Evolutionary conservation across 108 stramenopile species (phyloP).

Genomic region (Craspedostauros australis): DNA sequence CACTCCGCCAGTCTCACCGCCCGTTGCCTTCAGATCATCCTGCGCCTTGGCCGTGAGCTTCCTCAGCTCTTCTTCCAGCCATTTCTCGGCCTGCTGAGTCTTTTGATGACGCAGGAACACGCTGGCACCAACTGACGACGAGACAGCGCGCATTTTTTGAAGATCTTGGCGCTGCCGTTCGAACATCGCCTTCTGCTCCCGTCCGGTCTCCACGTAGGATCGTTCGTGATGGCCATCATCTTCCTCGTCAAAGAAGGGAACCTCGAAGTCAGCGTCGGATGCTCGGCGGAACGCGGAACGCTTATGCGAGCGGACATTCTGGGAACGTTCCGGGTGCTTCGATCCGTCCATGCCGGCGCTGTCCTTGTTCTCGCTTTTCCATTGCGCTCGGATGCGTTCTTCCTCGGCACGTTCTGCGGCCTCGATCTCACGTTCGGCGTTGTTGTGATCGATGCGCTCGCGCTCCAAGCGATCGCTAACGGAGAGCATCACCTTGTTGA

Average conservation of each 20-base stretch:
- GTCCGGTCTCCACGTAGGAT: constrained; percentile 55
- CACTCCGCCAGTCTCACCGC: neutral
- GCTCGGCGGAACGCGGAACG: constrained; percentile 26
- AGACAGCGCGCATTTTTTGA: constrained; percentile 31
- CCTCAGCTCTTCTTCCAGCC: constrained; percentile 26
- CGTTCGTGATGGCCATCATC: constrained; percentile 59
- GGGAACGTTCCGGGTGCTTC: constrained; percentile 8
- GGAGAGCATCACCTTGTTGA: constrained; percentile 70
- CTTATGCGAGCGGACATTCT: constrained; percentile 12
- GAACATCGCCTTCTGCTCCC: constrained; percentile 65
- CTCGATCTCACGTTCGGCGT: constrained; percentile 69
- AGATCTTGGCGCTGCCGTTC: constrained; percentile 62
- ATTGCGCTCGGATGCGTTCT: constrained; percentile 59
- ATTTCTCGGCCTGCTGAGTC: constrained; percentile 23
- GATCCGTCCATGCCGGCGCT: constrained; percentile 11
- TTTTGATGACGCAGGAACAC: constrained; percentile 23
- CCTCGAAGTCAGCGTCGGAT: constrained; percentile 63
- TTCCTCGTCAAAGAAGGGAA: constrained; percentile 82
- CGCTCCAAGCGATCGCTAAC: constrained; percentile 68
- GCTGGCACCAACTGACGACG: constrained; percentile 28
- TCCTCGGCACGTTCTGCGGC: constrained; percentile 67
- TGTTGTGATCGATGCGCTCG: constrained; percentile 70
- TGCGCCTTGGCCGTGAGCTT: constrained; percentile 1
- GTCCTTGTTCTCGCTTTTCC: constrained; percentile 53
- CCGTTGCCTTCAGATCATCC: neutral